Percentiles rank a stretch among this genome's conserved stretches.
These are phyloP conservation scores for Eucalyptus albens DNA, from an alignment of 345 rosid genomes.

Conservation along the genomic window DNA sequence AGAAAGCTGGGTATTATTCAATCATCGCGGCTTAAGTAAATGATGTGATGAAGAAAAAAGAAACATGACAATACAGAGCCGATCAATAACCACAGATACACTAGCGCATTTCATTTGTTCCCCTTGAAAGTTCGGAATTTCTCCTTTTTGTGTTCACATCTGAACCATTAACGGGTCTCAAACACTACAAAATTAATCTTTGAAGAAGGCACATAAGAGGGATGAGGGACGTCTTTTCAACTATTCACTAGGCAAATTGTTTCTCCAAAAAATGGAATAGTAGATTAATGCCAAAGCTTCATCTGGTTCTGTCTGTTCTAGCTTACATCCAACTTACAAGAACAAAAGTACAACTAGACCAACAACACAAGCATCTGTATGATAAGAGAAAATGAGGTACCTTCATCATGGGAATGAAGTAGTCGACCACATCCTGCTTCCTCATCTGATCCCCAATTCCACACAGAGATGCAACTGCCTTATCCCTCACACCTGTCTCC, in stretches of 20 bases:
- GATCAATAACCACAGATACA: background rate
- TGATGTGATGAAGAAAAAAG: background rate
- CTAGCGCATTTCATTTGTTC: background rate
- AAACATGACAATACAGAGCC: background rate
- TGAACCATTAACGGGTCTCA: background rate
- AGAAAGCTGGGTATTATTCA: background rate
- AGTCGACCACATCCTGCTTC: conserved; percentile 63
- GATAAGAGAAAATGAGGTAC: conserved; percentile 7
- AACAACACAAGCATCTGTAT: background rate
- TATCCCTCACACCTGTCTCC: conserved; percentile 90
- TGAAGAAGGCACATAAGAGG: background rate
- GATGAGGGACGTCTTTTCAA: background rate
- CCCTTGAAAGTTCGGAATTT: background rate
- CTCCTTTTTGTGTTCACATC: background rate
- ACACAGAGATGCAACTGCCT: conserved; percentile 76
- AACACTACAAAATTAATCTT: background rate
- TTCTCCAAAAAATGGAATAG: background rate
- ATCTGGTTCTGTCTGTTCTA: background rate
- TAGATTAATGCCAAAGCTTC: background rate
- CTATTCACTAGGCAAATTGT: background rate
- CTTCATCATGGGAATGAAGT: conserved; percentile 80
- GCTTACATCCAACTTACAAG: background rate
- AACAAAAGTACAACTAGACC: background rate
- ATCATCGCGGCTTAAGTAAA: background rate
- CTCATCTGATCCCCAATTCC: conserved; percentile 86